Conservation (phyloP, 371 early-diverging fungal genomes). For the Phascolomyces articulosus region DNA sequence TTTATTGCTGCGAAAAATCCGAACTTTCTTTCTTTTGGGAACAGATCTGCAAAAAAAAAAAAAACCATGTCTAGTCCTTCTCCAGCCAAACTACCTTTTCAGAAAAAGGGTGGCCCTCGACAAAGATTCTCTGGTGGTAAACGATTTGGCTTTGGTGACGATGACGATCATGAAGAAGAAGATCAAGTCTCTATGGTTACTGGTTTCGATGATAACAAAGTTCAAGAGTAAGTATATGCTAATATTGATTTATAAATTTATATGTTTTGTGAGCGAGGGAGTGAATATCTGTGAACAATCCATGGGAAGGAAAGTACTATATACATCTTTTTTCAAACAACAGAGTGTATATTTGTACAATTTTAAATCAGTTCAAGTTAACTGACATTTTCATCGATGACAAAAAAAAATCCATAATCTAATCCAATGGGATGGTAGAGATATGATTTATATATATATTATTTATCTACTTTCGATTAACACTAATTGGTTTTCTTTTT, state of each 20-base stretch:
- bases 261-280: too few species aligned
- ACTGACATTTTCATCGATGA: too few species aligned
- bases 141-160: slow-evolving; percentile 24
- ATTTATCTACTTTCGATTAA: too few species aligned
- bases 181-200: slow-evolving; percentile 47
- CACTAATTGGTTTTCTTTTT: neutral
- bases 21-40: neutral
- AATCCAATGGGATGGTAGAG: too few species aligned
- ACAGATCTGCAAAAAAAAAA: neutral
- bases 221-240: slow-evolving; percentile 46
- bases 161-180: slow-evolving; percentile 48
- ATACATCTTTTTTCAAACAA: too few species aligned
- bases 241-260: neutral
- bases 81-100: slow-evolving; percentile 12
- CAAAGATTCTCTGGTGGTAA: slow-evolving; percentile 3
- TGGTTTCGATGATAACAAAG: slow-evolving; percentile 58
- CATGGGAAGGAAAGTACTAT: too few species aligned
- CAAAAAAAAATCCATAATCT: too few species aligned
- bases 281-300: too few species aligned
- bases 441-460: too few species aligned
- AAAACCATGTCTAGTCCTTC: slow-evolving; percentile 1
- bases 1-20: too few species aligned
- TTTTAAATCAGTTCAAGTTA: too few species aligned
- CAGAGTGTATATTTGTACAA: too few species aligned
- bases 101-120: slow-evolving; percentile 14